Evolutionary conservation across 2,329 filamentous ascomycete species (phyloP).

Genomic region (Aspergillus ruber): DNA sequence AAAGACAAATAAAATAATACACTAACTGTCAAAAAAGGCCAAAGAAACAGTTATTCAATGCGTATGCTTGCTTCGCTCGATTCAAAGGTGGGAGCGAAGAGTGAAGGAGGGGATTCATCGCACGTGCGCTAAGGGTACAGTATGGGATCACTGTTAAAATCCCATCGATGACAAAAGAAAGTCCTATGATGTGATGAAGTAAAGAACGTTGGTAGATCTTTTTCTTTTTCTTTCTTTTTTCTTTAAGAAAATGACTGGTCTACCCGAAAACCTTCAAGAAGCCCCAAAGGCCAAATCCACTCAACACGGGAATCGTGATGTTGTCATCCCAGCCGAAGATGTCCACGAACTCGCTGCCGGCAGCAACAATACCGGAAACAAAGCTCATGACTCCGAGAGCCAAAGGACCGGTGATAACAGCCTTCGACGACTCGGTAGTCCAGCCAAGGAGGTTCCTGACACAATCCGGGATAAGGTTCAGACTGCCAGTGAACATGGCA

Average conservation of each 20-base stretch:
- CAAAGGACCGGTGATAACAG: constrained; percentile 60
- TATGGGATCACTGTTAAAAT: not conserved
- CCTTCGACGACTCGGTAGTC: constrained; percentile 43
- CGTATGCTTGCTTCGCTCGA: too few relatives aligned
- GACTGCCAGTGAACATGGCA: constrained; percentile 73
- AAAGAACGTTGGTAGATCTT: not conserved
- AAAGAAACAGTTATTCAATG: too few relatives aligned
- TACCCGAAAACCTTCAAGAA: constrained; percentile 79
- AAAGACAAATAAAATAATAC: too few relatives aligned
- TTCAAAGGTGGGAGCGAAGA: too few relatives aligned
- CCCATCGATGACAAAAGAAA: not conserved
- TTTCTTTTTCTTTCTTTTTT: not conserved
- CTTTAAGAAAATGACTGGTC: constrained; percentile 1
- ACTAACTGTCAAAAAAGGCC: too few relatives aligned
- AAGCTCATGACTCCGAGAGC: constrained; percentile 77
- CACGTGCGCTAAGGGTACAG: too few relatives aligned
- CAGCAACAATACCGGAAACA: constrained; percentile 82
- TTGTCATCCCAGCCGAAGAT: constrained; percentile 96
- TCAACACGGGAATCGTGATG: constrained; percentile 88
- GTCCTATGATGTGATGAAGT: not conserved
- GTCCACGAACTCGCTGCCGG: constrained; percentile 83
- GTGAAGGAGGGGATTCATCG: too few relatives aligned
- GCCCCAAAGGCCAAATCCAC: constrained; percentile 79
- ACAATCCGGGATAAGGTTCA: constrained; percentile 60
- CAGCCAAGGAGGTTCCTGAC: constrained; percentile 57